Evolutionary conservation across 768 basidiomycete species (phyloP), one percentile per base, ranked within the genome.

Genomic region (Naganishia vaughanmartiniae): DNA sequence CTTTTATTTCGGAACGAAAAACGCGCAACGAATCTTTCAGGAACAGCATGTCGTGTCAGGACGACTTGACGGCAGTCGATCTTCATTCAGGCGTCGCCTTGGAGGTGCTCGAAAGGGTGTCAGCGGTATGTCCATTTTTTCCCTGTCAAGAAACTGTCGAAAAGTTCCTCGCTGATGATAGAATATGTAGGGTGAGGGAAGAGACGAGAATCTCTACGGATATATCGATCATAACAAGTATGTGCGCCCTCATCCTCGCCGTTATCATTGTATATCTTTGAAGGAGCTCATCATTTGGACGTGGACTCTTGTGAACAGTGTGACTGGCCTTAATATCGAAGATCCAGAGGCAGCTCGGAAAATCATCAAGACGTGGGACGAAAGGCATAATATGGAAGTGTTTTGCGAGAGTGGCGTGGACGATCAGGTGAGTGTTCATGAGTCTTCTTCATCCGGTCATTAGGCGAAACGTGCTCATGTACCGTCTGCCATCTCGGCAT

Each of bases 301-400:
- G 56, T 31, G 11, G 12, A 3, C 19, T 66, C 54, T 39, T 39
- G 26, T 60, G 56, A 53, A 17, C 58, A 81, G 80, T 73, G 78
- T 81, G n/a, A 73, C 74, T 2, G 80, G 80, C 17, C 69, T 79
- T 21, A 81, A 81, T 58, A 74, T 81, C 11, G 68, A 55, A 36
- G 69, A 66, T 46, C 75, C 78, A 14, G 72, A 72, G 21, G 70
- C 73, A 15, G 80, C 78, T 19, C 70, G 76, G 6, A 74, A 70
- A 45, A 77, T 79, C 45, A 76, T 81, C 72, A 81, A 81, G 73
- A 76, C 78, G 1, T 81, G 80, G 80, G 80, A 81, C 57, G 74
- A 81, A 0, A 45, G 80, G 53, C 69, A 79, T 48, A 71, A 73
- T 24, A 79, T 78, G 57, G 75, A 76, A 30, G 31, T 71, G 2